Evolutionary conservation across 345 rosid species (phyloP).

Genomic region (rapeseed (Brassica napus)): DNA sequence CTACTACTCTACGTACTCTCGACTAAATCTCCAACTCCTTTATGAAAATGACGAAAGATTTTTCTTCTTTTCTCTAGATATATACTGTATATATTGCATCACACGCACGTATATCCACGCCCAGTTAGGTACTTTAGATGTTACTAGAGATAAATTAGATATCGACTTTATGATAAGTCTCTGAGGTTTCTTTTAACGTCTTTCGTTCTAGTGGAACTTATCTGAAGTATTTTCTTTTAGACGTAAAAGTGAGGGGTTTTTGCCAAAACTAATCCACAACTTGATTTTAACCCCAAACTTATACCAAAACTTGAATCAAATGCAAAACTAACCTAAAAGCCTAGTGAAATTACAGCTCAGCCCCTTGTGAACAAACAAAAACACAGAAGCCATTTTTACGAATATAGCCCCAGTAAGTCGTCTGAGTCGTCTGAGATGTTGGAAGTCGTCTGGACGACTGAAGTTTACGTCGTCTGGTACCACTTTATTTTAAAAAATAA

Average conservation of each 20-base stretch:
- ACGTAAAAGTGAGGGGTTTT: background rate
- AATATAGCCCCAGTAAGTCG: no score
- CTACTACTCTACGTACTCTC: constrained; percentile 2
- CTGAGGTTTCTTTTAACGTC: background rate
- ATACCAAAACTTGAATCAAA: no score
- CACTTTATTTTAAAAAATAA: no score
- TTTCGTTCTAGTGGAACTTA: background rate
- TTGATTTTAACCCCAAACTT: no score
- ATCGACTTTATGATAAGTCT: background rate
- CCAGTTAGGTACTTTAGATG: background rate
- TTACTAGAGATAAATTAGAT: background rate
- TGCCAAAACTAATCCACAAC: no score
- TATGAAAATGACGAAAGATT: constrained; percentile 16
- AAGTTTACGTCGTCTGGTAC: no score
- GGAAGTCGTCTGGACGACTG: no score
- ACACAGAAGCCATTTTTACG: no score
- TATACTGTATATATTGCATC: constrained; percentile 2
- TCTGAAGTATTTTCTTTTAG: background rate
- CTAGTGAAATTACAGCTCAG: no score
- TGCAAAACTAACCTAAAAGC: no score
- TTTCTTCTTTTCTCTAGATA: background rate
- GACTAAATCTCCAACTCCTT: constrained; percentile 20
- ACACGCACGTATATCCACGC: constrained; percentile 14
- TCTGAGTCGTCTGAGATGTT: no score
- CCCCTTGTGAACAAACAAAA: no score